Evolutionary conservation across 148 eudicot species (phyloP), one percentile per base, ranked within the genome.

Genomic region (Heliosperma pusillum): DNA sequence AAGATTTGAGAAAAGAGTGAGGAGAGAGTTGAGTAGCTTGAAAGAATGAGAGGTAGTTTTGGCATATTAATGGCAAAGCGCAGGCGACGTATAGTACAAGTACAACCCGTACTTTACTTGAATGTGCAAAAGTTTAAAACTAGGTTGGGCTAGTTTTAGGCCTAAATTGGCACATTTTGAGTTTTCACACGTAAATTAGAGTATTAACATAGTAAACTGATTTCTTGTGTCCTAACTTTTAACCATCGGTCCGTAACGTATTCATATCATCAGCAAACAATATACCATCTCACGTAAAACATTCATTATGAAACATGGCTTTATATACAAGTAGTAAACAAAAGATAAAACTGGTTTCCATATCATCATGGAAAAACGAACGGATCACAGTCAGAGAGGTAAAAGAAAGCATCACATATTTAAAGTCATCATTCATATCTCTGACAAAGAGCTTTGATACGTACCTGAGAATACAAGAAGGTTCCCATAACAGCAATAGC

Each of bases 401-500:
- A 21, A 22, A 44, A 20, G 62, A 9, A 59, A 26, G 20, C 69
- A 66, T 59, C 55, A 57, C 13, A 25, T 36, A 12, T 42, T 20
- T 19, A 57, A 26, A n/a, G 7, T 45, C 7, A 68, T 6, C 27
- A 76, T 25, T 33, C 25, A 33, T 36, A 33, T 36, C 13, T 66
- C 2, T 29, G 21, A 67, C 57, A 36, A 69, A 44, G 22, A 40
- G 10, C 44, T 33, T 22, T 21, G 47, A 19, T 5, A 71, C 26
- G 75, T 81, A 88, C 97, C 88, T 88, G 93, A 64, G 97, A 92
- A 82, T 92, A 90, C 81, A 92, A 77, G 90, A 92, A 90, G 80
- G 97, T 90, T 80, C 97, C 96, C 53, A 90, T 69, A 69, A 92
- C 70, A 44, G 97, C 95, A 55, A 92, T 92, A 74, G 95, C 95